A percentile compares a stretch with the other conserved stretches of the same genome.
phyloP scores from a whole-genome alignment of 495 filamentous ascomycete genomes.

The Choiromyces venosus region DNA sequence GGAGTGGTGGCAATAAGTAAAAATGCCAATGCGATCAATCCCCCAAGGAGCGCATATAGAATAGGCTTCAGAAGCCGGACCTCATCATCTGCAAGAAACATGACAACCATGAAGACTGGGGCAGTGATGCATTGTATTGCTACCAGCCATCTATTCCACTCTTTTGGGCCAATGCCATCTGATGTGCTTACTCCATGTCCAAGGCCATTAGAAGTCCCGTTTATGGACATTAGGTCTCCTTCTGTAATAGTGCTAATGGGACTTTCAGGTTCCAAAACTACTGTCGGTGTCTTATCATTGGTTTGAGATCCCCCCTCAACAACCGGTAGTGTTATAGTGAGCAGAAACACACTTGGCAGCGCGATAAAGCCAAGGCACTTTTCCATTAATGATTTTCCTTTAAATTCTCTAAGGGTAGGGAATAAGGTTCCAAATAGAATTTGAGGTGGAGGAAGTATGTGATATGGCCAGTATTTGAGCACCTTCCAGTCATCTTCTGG shows the following conservation, averaged over 20 bases:
- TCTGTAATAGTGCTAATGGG: background rate
- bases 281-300: slow-evolving; percentile 1
- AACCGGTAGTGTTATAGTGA: slow-evolving; percentile 89
- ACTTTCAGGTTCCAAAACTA: slow-evolving; percentile 20
- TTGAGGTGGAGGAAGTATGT: slow-evolving; percentile 61
- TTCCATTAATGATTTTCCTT: slow-evolving; percentile 67
- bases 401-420: slow-evolving; percentile 77
- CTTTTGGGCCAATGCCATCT: slow-evolving; percentile 44
- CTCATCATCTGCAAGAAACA: slow-evolving; percentile 49
- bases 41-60: slow-evolving; percentile 65
- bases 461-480: slow-evolving; percentile 69
- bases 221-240: slow-evolving; percentile 8
- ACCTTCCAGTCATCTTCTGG: slow-evolving; percentile 35
- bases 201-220: background rate
- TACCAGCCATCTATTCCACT: slow-evolving; percentile 90
- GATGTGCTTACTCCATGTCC: background rate
- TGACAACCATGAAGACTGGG: slow-evolving; percentile 72
- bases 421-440: slow-evolving; percentile 72
- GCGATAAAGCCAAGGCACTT: slow-evolving; percentile 72
- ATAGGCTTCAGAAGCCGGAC: slow-evolving; percentile 56
- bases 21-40: slow-evolving; percentile 56
- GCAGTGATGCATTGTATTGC: slow-evolving; percentile 79
- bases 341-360: slow-evolving; percentile 79
- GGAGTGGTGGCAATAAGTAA: slow-evolving; percentile 61
- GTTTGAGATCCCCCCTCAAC: slow-evolving; percentile 43